A percentile compares a stretch with the other conserved stretches of the same genome.
These are phyloP conservation scores for Penicillium crustosum DNA, from an alignment of 2,329 filamentous ascomycete genomes.

Conservation along the genomic window DNA sequence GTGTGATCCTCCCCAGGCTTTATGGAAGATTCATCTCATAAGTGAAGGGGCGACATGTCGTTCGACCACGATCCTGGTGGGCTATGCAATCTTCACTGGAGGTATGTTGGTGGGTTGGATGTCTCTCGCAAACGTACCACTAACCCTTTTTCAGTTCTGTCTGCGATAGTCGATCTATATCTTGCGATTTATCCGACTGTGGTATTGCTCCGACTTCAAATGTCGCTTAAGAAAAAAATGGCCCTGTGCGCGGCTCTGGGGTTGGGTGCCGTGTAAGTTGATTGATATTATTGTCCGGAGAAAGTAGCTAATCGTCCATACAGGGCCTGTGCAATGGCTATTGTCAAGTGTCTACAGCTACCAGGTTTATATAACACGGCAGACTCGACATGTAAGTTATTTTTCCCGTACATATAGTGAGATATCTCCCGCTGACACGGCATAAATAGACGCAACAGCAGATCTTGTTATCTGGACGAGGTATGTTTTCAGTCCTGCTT, in stretches of 20 bases:
- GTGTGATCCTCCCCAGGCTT: slow-evolving; percentile 41
- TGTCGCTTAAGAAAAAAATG: slow-evolving; percentile 31
- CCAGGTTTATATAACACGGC: slow-evolving; percentile 25
- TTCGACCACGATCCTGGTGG: slow-evolving; percentile 37
- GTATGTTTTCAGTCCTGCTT: not conserved
- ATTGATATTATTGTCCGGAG: too few species aligned
- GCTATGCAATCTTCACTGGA: slow-evolving; percentile 43
- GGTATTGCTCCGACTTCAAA: slow-evolving; percentile 35
- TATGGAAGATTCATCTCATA: slow-evolving; percentile 39
- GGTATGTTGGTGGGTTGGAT: slow-evolving; percentile 26
- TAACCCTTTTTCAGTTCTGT: slow-evolving; percentile 21
- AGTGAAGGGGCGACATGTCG: slow-evolving; percentile 38
- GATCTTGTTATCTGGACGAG: slow-evolving; percentile 5
- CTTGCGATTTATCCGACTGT: slow-evolving; percentile 35
- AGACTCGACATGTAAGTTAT: slow-evolving; percentile 1
- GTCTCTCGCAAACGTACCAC: not conserved
- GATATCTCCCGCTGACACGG: not conserved
- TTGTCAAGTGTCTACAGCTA: slow-evolving; percentile 36
- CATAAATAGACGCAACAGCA: not conserved
- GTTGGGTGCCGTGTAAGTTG: not conserved
- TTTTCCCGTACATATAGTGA: not conserved
- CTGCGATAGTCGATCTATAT: slow-evolving; percentile 34
- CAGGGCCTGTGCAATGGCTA: slow-evolving; percentile 35
- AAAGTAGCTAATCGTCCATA: not conserved
- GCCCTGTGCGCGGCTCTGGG: not conserved